Base-by-base conservation (phyloP, 176 grass and related monocot species). In the Saccharum officinarum region DNA sequence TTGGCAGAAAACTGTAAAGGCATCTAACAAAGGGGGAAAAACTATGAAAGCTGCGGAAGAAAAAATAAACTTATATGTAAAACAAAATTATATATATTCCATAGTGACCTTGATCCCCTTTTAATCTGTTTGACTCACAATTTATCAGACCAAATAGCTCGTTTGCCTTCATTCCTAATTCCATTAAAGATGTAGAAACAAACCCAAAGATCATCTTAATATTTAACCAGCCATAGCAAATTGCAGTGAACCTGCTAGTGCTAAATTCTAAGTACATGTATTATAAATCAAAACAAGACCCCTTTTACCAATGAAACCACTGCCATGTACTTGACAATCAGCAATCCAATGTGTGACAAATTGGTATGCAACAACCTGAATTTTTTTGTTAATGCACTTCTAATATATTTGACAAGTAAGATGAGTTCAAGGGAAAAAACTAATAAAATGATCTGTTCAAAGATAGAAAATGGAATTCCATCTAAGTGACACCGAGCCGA, bases 391-490 rank as follows among this genome's bases (percentile, higher is more conserved):
- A 39, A 25, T 44, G 52, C 45, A 65, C 41, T 69, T 81, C 23
- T 76, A 71, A 6, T 63, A 4, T 73, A 78, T 90, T 31, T 37
- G 18, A 78, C 6, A 22, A 71, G 44, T 71, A 33, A 66, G 66
- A 77, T 52, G 41, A 36, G 5, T 82, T 86, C 17, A 20, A 45
- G 66, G 44, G 46, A 6, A 4, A 55, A 49, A 41, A 38, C 12
- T 31, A 31, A 25, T 23, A 60, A 67, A 36, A 77, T 42, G 34
- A 36, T 30, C 18, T 44, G 2, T 86, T 83, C 23, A 73, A 66
- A 28, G 34, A 63, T 46, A 17, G 4, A 30, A n/a, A n/a, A 46
- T n/a, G n/a, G 41, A 45, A 45, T 45, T 45, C 44, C 0, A 82
- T 26, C 14, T 31, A n/a, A 11, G 45, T 80, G 23, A 26, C 44